Evolutionary conservation across 352 stramenopile genomes (phyloP).

Genomic region (Phytopythium litorale): DNA sequence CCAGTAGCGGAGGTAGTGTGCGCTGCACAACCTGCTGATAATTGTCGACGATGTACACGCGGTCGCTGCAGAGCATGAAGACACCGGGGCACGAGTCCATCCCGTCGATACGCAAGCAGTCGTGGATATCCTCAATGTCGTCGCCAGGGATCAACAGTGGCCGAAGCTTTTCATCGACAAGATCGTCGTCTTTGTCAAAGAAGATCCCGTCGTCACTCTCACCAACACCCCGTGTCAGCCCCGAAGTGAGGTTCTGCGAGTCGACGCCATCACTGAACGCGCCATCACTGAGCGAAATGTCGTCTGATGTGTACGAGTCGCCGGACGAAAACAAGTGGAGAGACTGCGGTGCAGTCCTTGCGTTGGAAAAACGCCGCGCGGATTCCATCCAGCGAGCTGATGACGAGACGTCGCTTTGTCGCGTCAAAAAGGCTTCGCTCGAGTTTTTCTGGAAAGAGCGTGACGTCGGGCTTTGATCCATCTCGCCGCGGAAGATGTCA

Average conservation of each 20-base stretch:
- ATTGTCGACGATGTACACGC: slow-evolving; percentile 75
- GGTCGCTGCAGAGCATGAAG: slow-evolving; percentile 61
- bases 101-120: slow-evolving; percentile 72
- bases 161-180: slow-evolving; percentile 62
- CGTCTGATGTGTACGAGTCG: slow-evolving; percentile 4
- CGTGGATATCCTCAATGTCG: slow-evolving; percentile 60
- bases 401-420: not conserved
- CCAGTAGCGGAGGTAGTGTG: slow-evolving; percentile 1
- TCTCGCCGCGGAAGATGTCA: not conserved
- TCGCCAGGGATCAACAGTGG: slow-evolving; percentile 62
- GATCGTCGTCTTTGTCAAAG: slow-evolving; percentile 21
- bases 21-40: slow-evolving; percentile 41
- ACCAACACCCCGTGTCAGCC: not conserved
- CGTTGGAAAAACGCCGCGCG: not conserved
- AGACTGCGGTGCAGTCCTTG: not conserved
- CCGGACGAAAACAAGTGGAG: slow-evolving; percentile 1
- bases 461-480: not conserved
- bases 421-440: not conserved
- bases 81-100: slow-evolving; percentile 74
- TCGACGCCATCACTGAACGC: not conserved
- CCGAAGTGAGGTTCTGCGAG: not conserved
- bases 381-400: not conserved
- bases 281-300: not conserved
- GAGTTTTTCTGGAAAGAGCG: not conserved
- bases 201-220: not conserved